Evolutionary conservation across 768 basidiomycete species (phyloP).

Genomic region (Dioszegia hungarica): DNA sequence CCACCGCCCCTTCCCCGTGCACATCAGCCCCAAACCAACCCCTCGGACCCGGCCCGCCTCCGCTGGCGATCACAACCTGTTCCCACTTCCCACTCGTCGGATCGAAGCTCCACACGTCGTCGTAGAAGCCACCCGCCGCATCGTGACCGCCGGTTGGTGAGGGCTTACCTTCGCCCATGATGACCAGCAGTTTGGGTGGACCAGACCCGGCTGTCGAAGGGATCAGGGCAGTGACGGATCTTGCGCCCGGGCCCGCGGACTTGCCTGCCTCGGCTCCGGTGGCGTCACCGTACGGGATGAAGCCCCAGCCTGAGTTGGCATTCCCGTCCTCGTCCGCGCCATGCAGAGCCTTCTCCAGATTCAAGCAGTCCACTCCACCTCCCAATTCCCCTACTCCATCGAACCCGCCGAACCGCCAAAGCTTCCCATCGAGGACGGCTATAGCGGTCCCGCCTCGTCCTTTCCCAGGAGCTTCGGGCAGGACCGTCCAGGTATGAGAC

Average conservation of each 20-base stretch:
- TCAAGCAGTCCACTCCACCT: constrained; percentile 16
- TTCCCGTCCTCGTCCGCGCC: background rate
- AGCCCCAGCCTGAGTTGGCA: background rate
- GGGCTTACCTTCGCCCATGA: constrained; percentile 32
- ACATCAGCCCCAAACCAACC: constrained; percentile 53
- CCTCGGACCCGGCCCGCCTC: constrained; percentile 23
- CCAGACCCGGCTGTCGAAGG: background rate
- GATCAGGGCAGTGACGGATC: constrained; percentile 21
- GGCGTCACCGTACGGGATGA: background rate
- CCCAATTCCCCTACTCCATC: constrained; percentile 30
- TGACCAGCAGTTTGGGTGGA: constrained; percentile 10
- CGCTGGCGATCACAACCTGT: background rate
- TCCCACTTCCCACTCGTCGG: constrained; percentile 1
- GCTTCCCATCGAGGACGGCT: background rate
- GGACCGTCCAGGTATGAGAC: constrained; percentile 3
- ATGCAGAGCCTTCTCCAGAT: background rate
- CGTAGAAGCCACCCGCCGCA: constrained; percentile 30
- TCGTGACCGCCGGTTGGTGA: constrained; percentile 30
- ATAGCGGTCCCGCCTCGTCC: constrained; percentile 14
- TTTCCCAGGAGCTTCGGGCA: constrained; percentile 17
- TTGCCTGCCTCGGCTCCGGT: constrained; percentile 5
- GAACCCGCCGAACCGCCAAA: constrained; percentile 30
- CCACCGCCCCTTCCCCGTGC: constrained; percentile 32
- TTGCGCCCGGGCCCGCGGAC: constrained; percentile 11
- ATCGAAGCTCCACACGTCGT: constrained; percentile 22